phyloP scores from a whole-genome alignment of 768 basidiomycete species.

The Hydnum rufescens region DNA sequence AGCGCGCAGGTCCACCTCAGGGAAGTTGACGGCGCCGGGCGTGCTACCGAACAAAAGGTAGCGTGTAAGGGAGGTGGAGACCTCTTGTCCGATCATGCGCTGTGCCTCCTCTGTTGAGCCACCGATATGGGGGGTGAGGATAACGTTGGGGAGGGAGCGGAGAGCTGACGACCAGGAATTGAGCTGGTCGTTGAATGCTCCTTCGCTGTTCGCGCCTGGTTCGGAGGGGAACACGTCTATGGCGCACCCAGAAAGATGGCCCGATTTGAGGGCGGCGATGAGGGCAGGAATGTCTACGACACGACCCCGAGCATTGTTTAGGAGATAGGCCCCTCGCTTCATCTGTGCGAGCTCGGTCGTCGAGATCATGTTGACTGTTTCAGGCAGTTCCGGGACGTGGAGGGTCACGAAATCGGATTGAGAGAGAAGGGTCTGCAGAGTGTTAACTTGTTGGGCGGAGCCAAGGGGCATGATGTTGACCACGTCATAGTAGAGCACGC shows the following conservation, averaged over 20 bases:
- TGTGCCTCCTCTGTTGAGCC: conserved; percentile 99
- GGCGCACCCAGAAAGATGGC: conserved; percentile 76
- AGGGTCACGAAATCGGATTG: conserved; percentile 87
- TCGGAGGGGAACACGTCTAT: conserved; percentile 92
- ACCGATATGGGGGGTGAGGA: conserved; percentile 96
- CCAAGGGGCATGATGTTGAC: conserved; percentile 96
- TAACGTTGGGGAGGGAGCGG: conserved; percentile 65
- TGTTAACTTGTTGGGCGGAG: conserved; percentile 75
- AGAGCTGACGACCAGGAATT: conserved; percentile 70
- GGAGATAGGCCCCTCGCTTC: conserved; percentile 88
- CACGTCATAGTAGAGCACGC: conserved; percentile 88
- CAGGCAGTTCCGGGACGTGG: conserved; percentile 90
- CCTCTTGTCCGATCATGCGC: conserved; percentile 91
- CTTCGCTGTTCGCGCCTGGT: conserved; percentile 74
- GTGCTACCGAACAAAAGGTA: conserved; percentile 89
- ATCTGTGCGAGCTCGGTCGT: conserved; percentile 58
- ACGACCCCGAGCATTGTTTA: conserved; percentile 93
- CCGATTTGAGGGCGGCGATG: conserved; percentile 58
- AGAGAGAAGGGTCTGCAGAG: conserved; percentile 48
- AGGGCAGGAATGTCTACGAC: conserved; percentile 93
- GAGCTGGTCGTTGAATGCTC: conserved; percentile 67
- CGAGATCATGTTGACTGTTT: conserved; percentile 89
- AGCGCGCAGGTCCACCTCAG: conserved; percentile 88
- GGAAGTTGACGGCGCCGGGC: conserved; percentile 92
- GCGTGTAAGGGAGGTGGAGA: conserved; percentile 60